Percentiles rank a stretch among this genome's conserved stretches.
Conservation (phyloP, 225 moss, liverwort and hornwort genomes). For the Polytrichum formosum region DNA sequence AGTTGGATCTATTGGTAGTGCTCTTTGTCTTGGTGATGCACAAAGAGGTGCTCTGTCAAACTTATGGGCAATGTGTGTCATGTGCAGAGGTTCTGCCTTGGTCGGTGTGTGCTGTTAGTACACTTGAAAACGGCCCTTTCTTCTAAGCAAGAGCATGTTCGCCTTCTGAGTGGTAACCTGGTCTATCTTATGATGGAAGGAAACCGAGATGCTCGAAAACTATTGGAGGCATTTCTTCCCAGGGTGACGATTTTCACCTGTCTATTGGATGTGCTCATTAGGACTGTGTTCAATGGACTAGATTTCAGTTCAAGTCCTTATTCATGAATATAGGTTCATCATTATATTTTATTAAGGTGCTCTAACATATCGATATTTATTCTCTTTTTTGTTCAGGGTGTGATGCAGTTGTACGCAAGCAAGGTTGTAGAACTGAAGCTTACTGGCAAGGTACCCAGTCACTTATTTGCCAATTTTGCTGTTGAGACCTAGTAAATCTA, state of each 20-base stretch:
- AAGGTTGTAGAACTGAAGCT: conserved; percentile 68
- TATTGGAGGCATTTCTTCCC: conserved; percentile 76
- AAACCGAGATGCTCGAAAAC: conserved; percentile 73
- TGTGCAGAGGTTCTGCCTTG: conserved; percentile 85
- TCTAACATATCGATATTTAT: not conserved
- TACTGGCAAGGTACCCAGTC: conserved; percentile 55
- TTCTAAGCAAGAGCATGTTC: conserved; percentile 78
- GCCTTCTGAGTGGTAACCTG: conserved; percentile 79
- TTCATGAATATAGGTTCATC: too few species aligned
- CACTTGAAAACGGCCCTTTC: conserved; percentile 79
- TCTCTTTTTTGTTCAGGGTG: conserved; percentile 62
- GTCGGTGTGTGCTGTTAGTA: conserved; percentile 83
- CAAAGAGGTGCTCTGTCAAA: too few species aligned
- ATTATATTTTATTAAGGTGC: too few species aligned
- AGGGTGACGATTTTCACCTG: conserved; percentile 41
- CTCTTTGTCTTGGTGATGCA: too few species aligned
- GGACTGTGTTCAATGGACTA: too few species aligned
- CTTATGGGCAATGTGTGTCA: conserved; percentile 4
- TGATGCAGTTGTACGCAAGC: conserved; percentile 77
- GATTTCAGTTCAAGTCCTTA: too few species aligned
- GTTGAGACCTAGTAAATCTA: too few species aligned
- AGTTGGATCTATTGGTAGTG: too few species aligned
- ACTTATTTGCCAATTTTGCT: conserved; percentile 3
- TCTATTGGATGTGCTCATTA: not conserved
- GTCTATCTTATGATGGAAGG: conserved; percentile 89